phyloP scores from a whole-genome alignment of 495 filamentous ascomycete species.

The Mytilinidion resinicola region DNA sequence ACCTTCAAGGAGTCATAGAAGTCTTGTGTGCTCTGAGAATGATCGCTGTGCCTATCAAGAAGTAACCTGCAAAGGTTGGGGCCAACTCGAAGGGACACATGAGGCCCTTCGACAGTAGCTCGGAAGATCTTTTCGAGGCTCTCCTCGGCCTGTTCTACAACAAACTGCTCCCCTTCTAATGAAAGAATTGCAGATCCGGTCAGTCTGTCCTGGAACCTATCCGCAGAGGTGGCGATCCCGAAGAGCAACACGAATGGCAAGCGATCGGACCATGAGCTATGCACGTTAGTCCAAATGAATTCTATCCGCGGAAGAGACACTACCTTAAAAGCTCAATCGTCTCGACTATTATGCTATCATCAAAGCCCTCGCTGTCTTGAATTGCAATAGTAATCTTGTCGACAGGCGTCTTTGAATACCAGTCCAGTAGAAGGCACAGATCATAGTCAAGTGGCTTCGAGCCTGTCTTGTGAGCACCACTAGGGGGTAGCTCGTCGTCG shows the following conservation, averaged over 20 bases:
- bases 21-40: slow-evolving; percentile 77
- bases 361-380: slow-evolving; percentile 90
- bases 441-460: slow-evolving; percentile 84
- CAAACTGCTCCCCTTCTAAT: slow-evolving; percentile 73
- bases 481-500: slow-evolving; percentile 3
- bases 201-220: slow-evolving; percentile 79
- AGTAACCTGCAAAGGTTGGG: slow-evolving; percentile 54
- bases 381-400: slow-evolving; percentile 68
- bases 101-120: slow-evolving; percentile 50
- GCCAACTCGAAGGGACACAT: slow-evolving; percentile 61
- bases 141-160: slow-evolving; percentile 69
- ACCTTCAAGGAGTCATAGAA: slow-evolving; percentile 80
- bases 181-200: slow-evolving; percentile 64
- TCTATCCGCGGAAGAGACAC: slow-evolving; percentile 17
- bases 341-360: slow-evolving; percentile 69
- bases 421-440: slow-evolving; percentile 68
- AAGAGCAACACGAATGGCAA: slow-evolving; percentile 84
- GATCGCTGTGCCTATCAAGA: slow-evolving; percentile 73
- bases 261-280: slow-evolving; percentile 78
- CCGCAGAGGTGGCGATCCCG: slow-evolving; percentile 83
- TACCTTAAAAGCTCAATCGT: slow-evolving; percentile 73
- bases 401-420: slow-evolving; percentile 49
- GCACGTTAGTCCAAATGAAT: slow-evolving; percentile 3
- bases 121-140: slow-evolving; percentile 76
- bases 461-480: slow-evolving; percentile 40